Evolutionary conservation across 192 early-diverging fungal species (phyloP).

Genomic region (Coemansia sp.): DNA sequence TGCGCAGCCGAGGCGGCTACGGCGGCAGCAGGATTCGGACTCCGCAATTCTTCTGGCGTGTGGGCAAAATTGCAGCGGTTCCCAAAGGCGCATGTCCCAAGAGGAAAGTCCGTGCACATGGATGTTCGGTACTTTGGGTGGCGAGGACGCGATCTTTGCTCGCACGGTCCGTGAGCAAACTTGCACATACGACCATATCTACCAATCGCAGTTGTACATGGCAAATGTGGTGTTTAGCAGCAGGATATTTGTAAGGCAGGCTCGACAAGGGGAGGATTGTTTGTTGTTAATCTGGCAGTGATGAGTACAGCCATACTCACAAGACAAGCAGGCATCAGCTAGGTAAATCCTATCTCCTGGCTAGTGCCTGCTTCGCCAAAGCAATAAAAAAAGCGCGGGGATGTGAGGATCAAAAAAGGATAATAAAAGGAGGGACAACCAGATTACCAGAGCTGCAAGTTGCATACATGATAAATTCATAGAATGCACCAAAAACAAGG

Average conservation of each 20-base stretch:
- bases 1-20: conserved; percentile 5
- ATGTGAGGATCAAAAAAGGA: no score
- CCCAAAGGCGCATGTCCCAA: conserved; percentile 90
- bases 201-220: conserved; percentile 4
- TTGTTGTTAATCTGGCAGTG: background rate
- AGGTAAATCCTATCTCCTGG: background rate
- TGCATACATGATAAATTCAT: background rate
- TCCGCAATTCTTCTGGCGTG: conserved; percentile 52
- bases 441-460: background rate
- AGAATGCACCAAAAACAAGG: background rate
- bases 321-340: background rate
- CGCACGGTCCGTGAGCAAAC: conserved; percentile 83
- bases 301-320: background rate
- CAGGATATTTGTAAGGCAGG: background rate
- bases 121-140: conserved; percentile 96
- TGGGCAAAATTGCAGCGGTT: conserved; percentile 96
- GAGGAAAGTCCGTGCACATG: conserved; percentile 86
- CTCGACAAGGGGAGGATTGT: background rate
- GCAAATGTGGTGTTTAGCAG: background rate
- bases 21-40: background rate
- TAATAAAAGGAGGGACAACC: background rate
- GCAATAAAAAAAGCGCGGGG: background rate
- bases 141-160: conserved; percentile 76
- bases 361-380: background rate
- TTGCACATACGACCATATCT: conserved; percentile 92